These are phyloP conservation scores for Rubus idaeus DNA, from an alignment of 306 rosid species.

Conservation along the genomic window DNA sequence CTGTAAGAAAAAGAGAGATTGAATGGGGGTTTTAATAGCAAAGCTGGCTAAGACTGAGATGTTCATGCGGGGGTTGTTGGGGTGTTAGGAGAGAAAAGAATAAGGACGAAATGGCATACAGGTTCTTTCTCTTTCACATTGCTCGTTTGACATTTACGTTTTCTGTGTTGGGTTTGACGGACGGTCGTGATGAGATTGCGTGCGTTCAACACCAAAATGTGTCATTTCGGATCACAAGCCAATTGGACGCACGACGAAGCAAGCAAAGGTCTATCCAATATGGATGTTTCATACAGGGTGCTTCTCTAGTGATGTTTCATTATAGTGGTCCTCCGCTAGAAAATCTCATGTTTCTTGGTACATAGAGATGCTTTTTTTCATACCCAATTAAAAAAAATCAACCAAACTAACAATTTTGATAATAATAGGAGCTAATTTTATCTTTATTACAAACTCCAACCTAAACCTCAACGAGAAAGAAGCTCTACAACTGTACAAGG, in stretches of 20 bases:
- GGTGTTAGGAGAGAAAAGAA: constrained; percentile 5
- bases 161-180: constrained; percentile 2
- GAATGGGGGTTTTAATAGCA: background rate
- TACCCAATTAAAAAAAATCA: too few species aligned
- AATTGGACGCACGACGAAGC: background rate
- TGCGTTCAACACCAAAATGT: background rate
- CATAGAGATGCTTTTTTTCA: too few species aligned
- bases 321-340: too few species aligned
- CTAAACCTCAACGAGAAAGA: too few species aligned
- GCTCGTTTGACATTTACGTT: background rate
- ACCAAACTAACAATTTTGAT: too few species aligned
- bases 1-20: background rate
- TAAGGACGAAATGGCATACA: background rate
- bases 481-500: too few species aligned
- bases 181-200: constrained; percentile 5
- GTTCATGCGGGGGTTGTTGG: background rate
- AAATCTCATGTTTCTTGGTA: too few species aligned
- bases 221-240: background rate
- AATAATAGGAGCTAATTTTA: too few species aligned
- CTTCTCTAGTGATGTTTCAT: too few species aligned
- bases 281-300: too few species aligned
- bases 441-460: too few species aligned
- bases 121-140: background rate
- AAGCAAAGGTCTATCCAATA: too few species aligned
- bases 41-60: background rate